phyloP scores from a whole-genome alignment of 192 early-diverging fungal genomes.

The Gorgonomyces haynaldii region DNA sequence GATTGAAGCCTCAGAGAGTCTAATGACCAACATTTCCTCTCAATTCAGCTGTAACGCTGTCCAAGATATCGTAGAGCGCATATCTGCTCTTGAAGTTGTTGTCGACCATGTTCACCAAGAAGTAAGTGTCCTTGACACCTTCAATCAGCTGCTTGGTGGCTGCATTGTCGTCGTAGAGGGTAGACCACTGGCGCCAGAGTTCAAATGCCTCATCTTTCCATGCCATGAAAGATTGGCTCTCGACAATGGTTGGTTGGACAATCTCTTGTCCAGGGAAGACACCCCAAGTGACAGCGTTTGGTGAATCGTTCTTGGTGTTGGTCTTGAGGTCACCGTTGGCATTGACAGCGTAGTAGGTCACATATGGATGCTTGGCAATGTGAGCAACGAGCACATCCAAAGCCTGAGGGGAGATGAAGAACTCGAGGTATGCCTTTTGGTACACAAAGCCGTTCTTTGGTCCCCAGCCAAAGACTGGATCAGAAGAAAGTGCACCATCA shows the following conservation, averaged over 20 bases:
- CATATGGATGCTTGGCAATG: conserved; percentile 47
- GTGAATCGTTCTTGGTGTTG: conserved; percentile 72
- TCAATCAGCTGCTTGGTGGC: conserved; percentile 43
- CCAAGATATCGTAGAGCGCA: conserved; percentile 61
- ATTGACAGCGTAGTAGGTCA: conserved; percentile 88
- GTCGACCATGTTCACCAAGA: conserved; percentile 86
- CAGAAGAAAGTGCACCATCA: conserved; percentile 69
- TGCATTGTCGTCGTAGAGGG: conserved; percentile 46
- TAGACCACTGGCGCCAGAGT: conserved; percentile 81
- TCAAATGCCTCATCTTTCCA: conserved; percentile 98
- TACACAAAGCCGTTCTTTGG: conserved; percentile 92
- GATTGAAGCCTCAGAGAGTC: too few species aligned
- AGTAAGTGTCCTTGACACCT: conserved; percentile 63
- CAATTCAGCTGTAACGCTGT: conserved; percentile 8
- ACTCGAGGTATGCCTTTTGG: conserved; percentile 94
- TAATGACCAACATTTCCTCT: not conserved
- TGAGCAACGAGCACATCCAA: conserved; percentile 57
- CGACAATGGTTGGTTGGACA: conserved; percentile 92
- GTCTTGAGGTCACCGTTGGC: conserved; percentile 79
- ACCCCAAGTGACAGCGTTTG: conserved; percentile 97
- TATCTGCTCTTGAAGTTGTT: conserved; percentile 75
- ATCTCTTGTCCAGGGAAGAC: conserved; percentile 97
- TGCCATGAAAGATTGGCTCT: conserved; percentile 72
- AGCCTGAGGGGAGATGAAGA: conserved; percentile 69
- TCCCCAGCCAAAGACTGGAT: conserved; percentile 84